Evolutionary conservation across 163 green algal species (phyloP).

Genomic region (Smithsoniella earleae): DNA sequence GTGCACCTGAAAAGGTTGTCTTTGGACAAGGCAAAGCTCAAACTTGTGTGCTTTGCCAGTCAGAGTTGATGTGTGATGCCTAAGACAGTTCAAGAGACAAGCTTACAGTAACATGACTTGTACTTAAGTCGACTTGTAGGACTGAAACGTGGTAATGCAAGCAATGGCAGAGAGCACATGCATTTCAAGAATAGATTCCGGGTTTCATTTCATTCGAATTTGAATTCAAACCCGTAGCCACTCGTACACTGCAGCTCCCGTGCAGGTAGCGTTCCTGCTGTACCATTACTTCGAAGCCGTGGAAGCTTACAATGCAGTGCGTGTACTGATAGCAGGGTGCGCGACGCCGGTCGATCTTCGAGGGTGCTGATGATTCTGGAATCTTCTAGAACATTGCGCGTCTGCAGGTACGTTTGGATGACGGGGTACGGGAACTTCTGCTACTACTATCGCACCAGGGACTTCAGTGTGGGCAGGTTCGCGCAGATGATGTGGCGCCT

Average conservation of each 20-base stretch:
- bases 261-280: constrained; percentile 87
- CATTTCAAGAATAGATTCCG: background rate
- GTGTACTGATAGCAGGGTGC: constrained; percentile 93
- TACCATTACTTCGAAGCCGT: constrained; percentile 93
- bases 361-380: too few relatives aligned
- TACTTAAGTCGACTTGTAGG: too few relatives aligned
- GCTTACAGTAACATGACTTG: too few relatives aligned
- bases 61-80: too few relatives aligned
- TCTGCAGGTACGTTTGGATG: constrained; percentile 96
- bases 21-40: too few relatives aligned
- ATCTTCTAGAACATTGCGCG: too few relatives aligned
- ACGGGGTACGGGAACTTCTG: constrained; percentile 93
- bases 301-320: constrained; percentile 93
- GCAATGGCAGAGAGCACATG: background rate
- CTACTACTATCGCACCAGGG: constrained; percentile 87
- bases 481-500: constrained; percentile 85
- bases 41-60: too few relatives aligned
- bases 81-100: too few relatives aligned
- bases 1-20: too few relatives aligned
- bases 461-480: constrained; percentile 77
- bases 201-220: background rate
- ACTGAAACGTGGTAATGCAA: too few relatives aligned
- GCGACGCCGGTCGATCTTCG: too few relatives aligned
- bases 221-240: too few relatives aligned
- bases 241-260: background rate